Evolutionary conservation across 345 rosid genomes (phyloP).

Genomic region (Boechera retrofracta): DNA sequence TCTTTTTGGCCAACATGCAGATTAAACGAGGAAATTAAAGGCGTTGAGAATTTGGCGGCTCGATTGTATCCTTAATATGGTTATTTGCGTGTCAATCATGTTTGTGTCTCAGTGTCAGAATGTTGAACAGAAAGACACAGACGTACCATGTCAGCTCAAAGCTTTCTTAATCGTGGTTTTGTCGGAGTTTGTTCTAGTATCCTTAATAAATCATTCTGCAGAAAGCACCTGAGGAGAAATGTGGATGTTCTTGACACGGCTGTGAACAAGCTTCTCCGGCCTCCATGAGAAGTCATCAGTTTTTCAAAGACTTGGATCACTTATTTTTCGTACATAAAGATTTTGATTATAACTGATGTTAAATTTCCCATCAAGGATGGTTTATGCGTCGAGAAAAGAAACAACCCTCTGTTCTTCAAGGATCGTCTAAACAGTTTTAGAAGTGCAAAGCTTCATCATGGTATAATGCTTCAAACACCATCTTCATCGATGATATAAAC

Average conservation of each 20-base stretch:
- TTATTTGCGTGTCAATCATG: constrained; percentile 7
- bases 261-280: constrained; percentile 70
- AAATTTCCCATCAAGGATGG: background rate
- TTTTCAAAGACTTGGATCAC: constrained; percentile 1
- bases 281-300: constrained; percentile 50
- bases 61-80: constrained; percentile 80
- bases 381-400: background rate
- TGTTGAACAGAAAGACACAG: background rate
- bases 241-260: constrained; percentile 84
- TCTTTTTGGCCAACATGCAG: constrained; percentile 48
- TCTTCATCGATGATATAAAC: background rate
- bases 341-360: background rate
- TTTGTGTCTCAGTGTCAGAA: constrained; percentile 18
- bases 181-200: constrained; percentile 13
- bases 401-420: background rate
- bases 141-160: constrained; percentile 5
- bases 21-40: constrained; percentile 92
- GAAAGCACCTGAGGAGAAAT: constrained; percentile 80
- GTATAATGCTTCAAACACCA: background rate
- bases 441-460: background rate
- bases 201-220: constrained; percentile 53
- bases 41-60: constrained; percentile 63
- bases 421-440: background rate
- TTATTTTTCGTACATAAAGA: constrained; percentile 26
- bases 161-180: background rate